Evolutionary conservation across 139 green algal species (phyloP).

Genomic region (Astrephomene gubernaculifera): DNA sequence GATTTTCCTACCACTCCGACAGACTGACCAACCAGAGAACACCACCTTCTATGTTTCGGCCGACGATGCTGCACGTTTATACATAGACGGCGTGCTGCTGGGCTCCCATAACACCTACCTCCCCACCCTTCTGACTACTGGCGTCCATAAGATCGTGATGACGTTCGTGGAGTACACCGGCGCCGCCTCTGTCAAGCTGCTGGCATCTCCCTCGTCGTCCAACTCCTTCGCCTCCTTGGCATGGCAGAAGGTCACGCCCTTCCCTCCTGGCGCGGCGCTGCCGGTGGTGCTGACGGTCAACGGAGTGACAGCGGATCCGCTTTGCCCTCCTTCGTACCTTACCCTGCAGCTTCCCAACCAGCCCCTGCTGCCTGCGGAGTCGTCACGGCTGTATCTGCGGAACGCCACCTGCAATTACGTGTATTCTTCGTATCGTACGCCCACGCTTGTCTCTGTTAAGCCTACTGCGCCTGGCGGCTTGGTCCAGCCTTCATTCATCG

Average conservation of each 20-base stretch:
- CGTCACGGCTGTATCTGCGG: neutral
- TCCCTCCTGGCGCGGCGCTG: neutral
- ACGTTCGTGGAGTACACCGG: constrained; percentile 36
- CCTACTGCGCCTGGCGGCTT: neutral
- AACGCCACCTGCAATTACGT: constrained; percentile 35
- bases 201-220: neutral
- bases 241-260: constrained; percentile 23
- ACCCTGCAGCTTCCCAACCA: neutral
- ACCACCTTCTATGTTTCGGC: neutral
- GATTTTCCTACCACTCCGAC: no score
- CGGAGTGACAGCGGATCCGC: constrained; percentile 5
- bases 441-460: neutral
- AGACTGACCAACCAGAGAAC: neutral
- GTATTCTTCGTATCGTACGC: constrained; percentile 45
- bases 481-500: neutral
- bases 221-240: neutral
- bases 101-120: neutral
- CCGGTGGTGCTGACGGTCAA: constrained; percentile 39
- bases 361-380: constrained; percentile 16
- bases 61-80: constrained; percentile 16
- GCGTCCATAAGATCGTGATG: constrained; percentile 33
- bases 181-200: neutral
- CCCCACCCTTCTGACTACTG: neutral
- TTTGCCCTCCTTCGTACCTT: neutral
- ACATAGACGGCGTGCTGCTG: constrained; percentile 24